Evolutionary conservation across 2,329 filamentous ascomycete genomes (phyloP).

Genomic region (Penicillium italicum): DNA sequence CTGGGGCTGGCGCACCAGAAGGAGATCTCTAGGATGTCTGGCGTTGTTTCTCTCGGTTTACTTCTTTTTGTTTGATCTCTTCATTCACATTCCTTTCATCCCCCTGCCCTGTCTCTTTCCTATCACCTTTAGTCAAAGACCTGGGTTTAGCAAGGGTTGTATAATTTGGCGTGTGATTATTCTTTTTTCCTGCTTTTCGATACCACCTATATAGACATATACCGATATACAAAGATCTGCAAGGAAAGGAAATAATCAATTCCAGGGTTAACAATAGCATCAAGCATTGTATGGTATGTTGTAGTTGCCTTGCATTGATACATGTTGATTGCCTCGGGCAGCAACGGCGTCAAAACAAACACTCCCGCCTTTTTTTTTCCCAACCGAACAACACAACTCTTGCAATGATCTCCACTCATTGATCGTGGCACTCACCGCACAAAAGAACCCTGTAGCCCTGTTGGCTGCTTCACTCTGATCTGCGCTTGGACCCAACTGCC

Average conservation of each 20-base stretch:
- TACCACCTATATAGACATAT: conserved; percentile 15
- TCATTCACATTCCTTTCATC: conserved; percentile 2
- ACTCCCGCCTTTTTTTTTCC: conserved; percentile 14
- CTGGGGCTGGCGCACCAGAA: conserved; percentile 28
- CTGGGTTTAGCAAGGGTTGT: conserved; percentile 4
- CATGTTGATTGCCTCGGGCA: conserved; percentile 22
- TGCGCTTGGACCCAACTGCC: conserved; percentile 26
- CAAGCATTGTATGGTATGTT: not conserved
- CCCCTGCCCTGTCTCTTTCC: not conserved
- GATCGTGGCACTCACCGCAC: conserved; percentile 10
- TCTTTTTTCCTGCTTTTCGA: not conserved
- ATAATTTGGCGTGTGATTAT: not conserved
- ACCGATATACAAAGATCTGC: not conserved
- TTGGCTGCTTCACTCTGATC: conserved; percentile 11
- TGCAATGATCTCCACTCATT: conserved; percentile 4
- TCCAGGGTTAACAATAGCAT: not conserved
- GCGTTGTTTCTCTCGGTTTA: not conserved
- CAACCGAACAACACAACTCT: conserved; percentile 11
- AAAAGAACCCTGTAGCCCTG: not conserved
- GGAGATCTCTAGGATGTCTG: conserved; percentile 14
- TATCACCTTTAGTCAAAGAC: not conserved
- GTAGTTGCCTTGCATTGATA: conserved; percentile 3
- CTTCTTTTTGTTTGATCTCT: not conserved
- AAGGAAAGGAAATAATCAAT: conserved; percentile 2
- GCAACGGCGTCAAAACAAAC: conserved; percentile 27